phyloP scores from a whole-genome alignment of 2,329 filamentous ascomycete species.

The Claviceps sp. region DNA sequence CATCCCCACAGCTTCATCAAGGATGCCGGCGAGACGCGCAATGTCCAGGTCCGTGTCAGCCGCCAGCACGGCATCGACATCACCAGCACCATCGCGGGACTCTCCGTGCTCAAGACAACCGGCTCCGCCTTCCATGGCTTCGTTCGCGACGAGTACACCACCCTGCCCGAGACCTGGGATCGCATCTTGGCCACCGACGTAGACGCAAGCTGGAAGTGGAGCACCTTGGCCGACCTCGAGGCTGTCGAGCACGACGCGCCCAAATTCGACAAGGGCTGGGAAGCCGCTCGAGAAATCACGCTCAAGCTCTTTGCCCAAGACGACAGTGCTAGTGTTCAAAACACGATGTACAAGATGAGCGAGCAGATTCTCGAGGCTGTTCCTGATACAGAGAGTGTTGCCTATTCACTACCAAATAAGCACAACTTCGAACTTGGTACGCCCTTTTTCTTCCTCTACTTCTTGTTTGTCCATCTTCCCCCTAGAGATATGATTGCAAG shows the following conservation, averaged over 20 bases:
- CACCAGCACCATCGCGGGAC: constrained; percentile 62
- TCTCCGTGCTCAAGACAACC: constrained; percentile 91
- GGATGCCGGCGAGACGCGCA: constrained; percentile 77
- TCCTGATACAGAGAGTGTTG: constrained; percentile 57
- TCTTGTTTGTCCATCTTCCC: background rate
- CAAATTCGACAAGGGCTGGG: constrained; percentile 69
- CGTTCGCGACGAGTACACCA: constrained; percentile 85
- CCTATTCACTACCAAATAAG: constrained; percentile 89
- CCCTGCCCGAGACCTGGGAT: constrained; percentile 81
- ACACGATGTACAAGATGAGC: constrained; percentile 98
- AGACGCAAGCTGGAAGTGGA: constrained; percentile 78
- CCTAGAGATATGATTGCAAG: background rate
- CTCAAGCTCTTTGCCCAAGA: constrained; percentile 84
- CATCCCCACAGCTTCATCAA: constrained; percentile 93
- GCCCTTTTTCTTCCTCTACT: constrained; percentile 18
- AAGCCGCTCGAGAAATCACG: constrained; percentile 69
- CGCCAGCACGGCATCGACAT: constrained; percentile 60
- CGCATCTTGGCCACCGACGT: constrained; percentile 91
- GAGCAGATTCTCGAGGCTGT: constrained; percentile 69
- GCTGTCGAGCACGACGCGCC: constrained; percentile 51
- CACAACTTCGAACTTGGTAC: constrained; percentile 94
- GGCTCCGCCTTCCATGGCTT: constrained; percentile 94
- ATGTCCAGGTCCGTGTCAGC: constrained; percentile 59
- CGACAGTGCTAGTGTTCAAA: constrained; percentile 83
- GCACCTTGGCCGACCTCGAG: constrained; percentile 48